Evolutionary conservation across 2,329 filamentous ascomycete species (phyloP).

Genomic region (Fusarium staphyleae): DNA sequence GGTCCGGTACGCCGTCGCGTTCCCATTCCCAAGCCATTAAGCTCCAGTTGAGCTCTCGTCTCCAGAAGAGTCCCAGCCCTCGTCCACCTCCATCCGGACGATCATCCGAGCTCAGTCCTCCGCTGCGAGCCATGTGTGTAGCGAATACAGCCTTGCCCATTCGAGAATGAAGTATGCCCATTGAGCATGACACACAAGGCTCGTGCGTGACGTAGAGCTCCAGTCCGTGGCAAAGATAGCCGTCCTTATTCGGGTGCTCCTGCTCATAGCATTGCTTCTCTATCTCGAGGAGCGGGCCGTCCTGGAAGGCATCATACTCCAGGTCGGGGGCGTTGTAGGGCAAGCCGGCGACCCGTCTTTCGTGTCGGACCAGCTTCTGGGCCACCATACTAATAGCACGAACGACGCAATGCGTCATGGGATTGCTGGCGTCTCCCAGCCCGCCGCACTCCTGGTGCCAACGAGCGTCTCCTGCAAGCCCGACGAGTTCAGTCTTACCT

Average conservation of each 20-base stretch:
- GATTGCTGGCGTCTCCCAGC: conserved; percentile 65
- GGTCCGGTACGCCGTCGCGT: conserved; percentile 50
- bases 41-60: conserved; percentile 85
- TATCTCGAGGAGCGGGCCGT: conserved; percentile 71
- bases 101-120: conserved; percentile 82
- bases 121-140: conserved; percentile 78
- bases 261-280: conserved; percentile 69
- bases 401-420: conserved; percentile 79
- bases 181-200: conserved; percentile 94
- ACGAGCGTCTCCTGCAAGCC: conserved; percentile 78
- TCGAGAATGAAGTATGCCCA: conserved; percentile 93
- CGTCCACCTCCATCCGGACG: conserved; percentile 63
- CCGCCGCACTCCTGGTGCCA: conserved; percentile 63
- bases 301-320: conserved; percentile 70
- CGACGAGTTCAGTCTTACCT: conserved; percentile 65
- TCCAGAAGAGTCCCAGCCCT: conserved; percentile 74
- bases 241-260: conserved; percentile 73
- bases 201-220: conserved; percentile 96
- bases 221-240: conserved; percentile 92
- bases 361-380: conserved; percentile 66
- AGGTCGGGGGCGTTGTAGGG: conserved; percentile 50
- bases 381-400: conserved; percentile 85
- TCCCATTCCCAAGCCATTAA: conserved; percentile 82
- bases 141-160: conserved; percentile 87
- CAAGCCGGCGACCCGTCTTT: conserved; percentile 52